Evolutionary conservation across 2,329 filamentous ascomycete genomes (phyloP).

Genomic region (Rutstroemia sydowiana): DNA sequence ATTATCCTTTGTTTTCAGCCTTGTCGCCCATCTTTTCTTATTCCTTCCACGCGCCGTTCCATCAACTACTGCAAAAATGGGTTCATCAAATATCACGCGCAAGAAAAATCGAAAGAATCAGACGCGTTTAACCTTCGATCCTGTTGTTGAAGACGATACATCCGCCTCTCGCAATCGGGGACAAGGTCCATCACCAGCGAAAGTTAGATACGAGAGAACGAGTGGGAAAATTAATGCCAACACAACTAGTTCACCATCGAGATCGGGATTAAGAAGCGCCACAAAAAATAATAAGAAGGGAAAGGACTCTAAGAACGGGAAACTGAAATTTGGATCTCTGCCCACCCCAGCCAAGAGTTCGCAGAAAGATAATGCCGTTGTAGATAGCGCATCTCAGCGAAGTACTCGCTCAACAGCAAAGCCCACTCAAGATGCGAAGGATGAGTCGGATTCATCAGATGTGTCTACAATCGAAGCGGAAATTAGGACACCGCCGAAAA

Average conservation of each 20-base stretch:
- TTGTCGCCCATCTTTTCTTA: too few species aligned
- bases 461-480: slow-evolving; percentile 8
- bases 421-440: neutral
- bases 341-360: slow-evolving; percentile 22
- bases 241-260: neutral
- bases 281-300: neutral
- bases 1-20: too few species aligned
- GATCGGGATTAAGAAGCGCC: neutral
- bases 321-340: slow-evolving; percentile 14
- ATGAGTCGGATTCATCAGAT: slow-evolving; percentile 6
- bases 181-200: slow-evolving; percentile 18
- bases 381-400: neutral
- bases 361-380: slow-evolving; percentile 8
- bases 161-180: slow-evolving; percentile 6
- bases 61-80: slow-evolving; percentile 4
- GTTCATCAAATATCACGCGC: slow-evolving; percentile 19
- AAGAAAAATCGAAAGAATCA: slow-evolving; percentile 22
- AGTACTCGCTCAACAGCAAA: neutral
- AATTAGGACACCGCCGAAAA: slow-evolving; percentile 11
- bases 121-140: slow-evolving; percentile 25
- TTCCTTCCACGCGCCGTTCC: too few species aligned
- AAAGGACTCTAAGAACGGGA: slow-evolving; percentile 6
- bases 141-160: slow-evolving; percentile 7
- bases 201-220: slow-evolving; percentile 19
- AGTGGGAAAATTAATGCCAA: slow-evolving; percentile 1